phyloP scores from a whole-genome alignment of 2,329 filamentous ascomycete species.

The Alternaria hordeiaustralica region DNA sequence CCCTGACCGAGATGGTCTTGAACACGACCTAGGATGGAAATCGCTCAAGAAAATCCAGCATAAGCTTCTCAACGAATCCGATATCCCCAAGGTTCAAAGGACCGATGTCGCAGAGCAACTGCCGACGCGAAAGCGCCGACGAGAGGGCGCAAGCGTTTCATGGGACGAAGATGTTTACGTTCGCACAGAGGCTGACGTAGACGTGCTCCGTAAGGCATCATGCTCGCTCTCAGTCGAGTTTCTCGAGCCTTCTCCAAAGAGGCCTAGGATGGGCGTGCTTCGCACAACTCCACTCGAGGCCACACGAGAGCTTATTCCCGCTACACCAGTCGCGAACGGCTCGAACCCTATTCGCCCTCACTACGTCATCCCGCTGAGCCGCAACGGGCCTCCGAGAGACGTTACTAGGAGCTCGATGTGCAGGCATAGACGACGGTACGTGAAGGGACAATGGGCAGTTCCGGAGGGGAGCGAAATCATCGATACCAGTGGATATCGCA shows the following conservation, averaged over 20 bases:
- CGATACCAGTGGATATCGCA: background rate
- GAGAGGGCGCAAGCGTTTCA: background rate
- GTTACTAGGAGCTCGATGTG: background rate
- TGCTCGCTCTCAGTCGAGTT: background rate
- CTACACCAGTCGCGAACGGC: background rate
- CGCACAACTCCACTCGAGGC: background rate
- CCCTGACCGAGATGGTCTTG: background rate
- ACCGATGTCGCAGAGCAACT: background rate
- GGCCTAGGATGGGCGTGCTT: background rate
- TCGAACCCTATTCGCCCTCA: background rate
- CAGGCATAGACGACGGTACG: background rate
- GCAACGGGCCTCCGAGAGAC: background rate
- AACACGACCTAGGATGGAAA: background rate
- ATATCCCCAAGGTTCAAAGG: background rate
- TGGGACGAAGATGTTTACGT: constrained; percentile 5
- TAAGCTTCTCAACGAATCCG: background rate
- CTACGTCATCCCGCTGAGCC: background rate
- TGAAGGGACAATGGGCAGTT: background rate
- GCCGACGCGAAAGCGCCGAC: constrained; percentile 9
- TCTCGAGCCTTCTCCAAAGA: background rate
- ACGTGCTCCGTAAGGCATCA: constrained; percentile 7
- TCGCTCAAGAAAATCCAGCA: background rate
- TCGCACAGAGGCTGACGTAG: constrained; percentile 10
- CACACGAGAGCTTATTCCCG: background rate
- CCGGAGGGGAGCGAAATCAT: background rate